Evolutionary conservation across 2,329 filamentous ascomycete species (phyloP).

Genomic region (Myriosclerotinia curreyana): DNA sequence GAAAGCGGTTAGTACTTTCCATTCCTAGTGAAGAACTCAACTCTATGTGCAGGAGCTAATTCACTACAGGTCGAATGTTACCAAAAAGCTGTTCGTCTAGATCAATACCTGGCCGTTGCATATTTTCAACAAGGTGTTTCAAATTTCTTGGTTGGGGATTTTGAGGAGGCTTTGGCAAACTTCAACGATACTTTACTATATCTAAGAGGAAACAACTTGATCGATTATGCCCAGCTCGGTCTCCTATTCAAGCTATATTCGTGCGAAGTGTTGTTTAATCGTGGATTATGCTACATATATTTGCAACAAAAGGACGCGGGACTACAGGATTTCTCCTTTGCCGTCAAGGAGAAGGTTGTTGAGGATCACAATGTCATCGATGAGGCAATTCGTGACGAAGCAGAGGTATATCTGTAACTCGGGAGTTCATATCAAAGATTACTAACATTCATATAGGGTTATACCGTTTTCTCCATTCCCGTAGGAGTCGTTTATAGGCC

Average conservation of each 20-base stretch:
- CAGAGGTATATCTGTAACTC: conserved; percentile 61
- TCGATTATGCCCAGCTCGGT: conserved; percentile 95
- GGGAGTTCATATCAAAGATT: neutral
- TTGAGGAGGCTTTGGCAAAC: conserved; percentile 94
- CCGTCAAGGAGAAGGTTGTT: conserved; percentile 92
- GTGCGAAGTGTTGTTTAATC: conserved; percentile 96
- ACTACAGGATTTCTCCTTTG: conserved; percentile 85
- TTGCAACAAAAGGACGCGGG: conserved; percentile 87
- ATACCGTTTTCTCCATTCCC: conserved; percentile 97
- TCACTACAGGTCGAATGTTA: conserved; percentile 82
- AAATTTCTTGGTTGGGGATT: conserved; percentile 94
- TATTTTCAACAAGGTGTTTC: conserved; percentile 99
- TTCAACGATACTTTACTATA: conserved; percentile 98
- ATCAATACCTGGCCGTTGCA: conserved; percentile 93
- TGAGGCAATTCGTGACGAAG: conserved; percentile 89
- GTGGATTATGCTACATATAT: conserved; percentile 96
- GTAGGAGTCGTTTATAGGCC: conserved; percentile 93
- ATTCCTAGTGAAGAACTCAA: neutral
- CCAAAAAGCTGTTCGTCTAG: conserved; percentile 82
- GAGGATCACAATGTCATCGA: conserved; percentile 97
- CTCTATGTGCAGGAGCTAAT: conserved; percentile 8
- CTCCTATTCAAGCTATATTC: conserved; percentile 96
- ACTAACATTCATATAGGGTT: conserved; percentile 59
- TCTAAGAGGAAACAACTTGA: conserved; percentile 91
- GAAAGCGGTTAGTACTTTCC: conserved; percentile 69